phyloP scores from a whole-genome alignment of 163 green algal genomes.

The Prototheca stagnorum region DNA sequence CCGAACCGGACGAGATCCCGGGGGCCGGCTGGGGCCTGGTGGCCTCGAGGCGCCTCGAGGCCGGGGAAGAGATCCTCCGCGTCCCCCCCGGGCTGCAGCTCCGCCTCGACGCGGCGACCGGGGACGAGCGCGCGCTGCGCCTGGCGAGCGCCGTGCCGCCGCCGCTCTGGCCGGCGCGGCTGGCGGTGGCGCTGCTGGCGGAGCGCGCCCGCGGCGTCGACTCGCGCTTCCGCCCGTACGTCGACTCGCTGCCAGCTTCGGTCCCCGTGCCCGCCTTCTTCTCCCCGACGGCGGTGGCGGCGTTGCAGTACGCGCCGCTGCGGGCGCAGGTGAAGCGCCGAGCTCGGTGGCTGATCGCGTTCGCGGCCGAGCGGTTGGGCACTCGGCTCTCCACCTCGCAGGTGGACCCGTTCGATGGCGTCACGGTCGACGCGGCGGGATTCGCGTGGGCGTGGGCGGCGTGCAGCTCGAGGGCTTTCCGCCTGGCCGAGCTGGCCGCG shows the following conservation, averaged over 20 bases:
- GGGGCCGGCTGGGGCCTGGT: background rate
- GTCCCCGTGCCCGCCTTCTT: background rate
- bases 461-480: no score
- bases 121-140: background rate
- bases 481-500: no score
- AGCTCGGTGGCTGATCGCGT: no score
- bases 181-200: background rate
- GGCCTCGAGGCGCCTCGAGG: background rate
- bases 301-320: background rate
- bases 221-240: background rate
- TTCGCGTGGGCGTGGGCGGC: no score
- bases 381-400: no score
- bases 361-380: no score
- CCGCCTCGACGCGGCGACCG: background rate
- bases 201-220: background rate
- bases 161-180: background rate
- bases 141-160: background rate
- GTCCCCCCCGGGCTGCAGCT: background rate
- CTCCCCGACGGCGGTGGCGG: background rate
- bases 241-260: background rate
- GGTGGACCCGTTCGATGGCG: no score
- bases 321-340: background rate
- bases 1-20: background rate
- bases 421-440: no score
- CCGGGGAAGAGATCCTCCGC: background rate